Base-by-base conservation (phyloP, 2,329 filamentous ascomycete genomes). In the Alternaria angustiovoidea region DNA sequence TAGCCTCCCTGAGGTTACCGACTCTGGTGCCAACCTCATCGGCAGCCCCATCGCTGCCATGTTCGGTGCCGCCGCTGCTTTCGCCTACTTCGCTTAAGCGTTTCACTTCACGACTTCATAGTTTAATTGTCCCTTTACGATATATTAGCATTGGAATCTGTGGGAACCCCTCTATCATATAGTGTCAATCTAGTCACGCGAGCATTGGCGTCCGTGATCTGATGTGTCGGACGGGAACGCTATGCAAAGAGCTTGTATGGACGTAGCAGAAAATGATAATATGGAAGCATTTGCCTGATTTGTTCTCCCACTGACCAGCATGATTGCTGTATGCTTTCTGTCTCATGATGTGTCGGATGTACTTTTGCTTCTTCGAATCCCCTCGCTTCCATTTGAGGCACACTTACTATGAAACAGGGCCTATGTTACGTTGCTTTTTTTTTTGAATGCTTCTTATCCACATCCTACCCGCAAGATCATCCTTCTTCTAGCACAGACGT, bases 51-150 rank as follows among this genome's bases (percentile, higher is more conserved):
- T 82, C 39, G 75, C 79, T 36, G 69, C 81, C 52, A 72, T 81
- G 59, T 68, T 81, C 57, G 74, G 80, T 56, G 79, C 75, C 52
- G 70, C 78, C 20, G 80, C 77, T 56, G 80, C 78, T 34, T 74
- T 81, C 58, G 75, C 76, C 47, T 81, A 78, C 72, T 72, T 81
- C 59, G 72, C 74, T 64, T 80, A 79, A 73, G 65, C 59, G 54
- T 22, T 43, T 48, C 44, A 16, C 47, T 36, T 46, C 51, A 39
- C 32, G 26, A 32, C 46, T 30, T 44, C 20, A 47, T 58, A 47
- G 28, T 47, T 42, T 64, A 49, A 57, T 41, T 54, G 43, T 64
- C 54, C 57, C 47, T 54, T 46, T 64, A 62, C 48, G 57, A 68
- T 61, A 61, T 64, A 62, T 61, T 47, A 54, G 62, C 63, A 67